Conservation (phyloP, 768 basidiomycete species). For the Sarcodon aspratus region DNA sequence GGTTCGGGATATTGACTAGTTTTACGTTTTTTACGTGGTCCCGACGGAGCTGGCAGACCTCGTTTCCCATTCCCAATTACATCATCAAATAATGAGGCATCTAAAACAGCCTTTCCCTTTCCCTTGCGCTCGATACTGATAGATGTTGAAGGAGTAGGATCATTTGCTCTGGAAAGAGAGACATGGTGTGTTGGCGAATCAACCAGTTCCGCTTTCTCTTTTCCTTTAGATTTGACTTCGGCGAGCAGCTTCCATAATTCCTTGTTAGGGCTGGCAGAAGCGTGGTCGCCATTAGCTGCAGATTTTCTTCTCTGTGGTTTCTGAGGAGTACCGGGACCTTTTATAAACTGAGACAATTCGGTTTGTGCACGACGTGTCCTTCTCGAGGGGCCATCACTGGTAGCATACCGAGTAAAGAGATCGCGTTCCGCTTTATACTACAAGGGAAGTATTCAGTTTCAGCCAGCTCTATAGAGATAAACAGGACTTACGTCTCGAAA, state of each 20-base stretch:
- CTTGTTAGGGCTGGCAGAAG: too few species aligned
- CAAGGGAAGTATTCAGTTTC: not conserved
- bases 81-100: not conserved
- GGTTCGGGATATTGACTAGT: not conserved
- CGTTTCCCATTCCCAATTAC: not conserved
- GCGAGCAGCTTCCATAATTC: constrained; percentile 21
- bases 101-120: constrained; percentile 18
- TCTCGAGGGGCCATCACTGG: constrained; percentile 38
- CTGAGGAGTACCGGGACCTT: constrained; percentile 14
- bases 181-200: too few species aligned
- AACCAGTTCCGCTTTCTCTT: too few species aligned
- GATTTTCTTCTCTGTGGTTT: constrained; percentile 5
- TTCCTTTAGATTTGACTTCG: constrained; percentile 9
- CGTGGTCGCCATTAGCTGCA: constrained; percentile 7
- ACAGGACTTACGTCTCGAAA: constrained; percentile 51
- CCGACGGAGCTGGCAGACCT: constrained; percentile 1
- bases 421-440: constrained; percentile 57
- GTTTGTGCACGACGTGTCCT: constrained; percentile 49
- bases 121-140: constrained; percentile 6
- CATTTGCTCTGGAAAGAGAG: too few species aligned
- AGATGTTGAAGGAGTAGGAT: too few species aligned
- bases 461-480: not conserved
- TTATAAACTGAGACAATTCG: constrained; percentile 37
- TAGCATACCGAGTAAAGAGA: constrained; percentile 36
- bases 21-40: not conserved